A percentile compares a stretch with the other conserved stretches of the same genome.
Evolutionary conservation across 192 early-diverging fungal genomes (phyloP).

Genomic region (Spinellus fusiger): DNA sequence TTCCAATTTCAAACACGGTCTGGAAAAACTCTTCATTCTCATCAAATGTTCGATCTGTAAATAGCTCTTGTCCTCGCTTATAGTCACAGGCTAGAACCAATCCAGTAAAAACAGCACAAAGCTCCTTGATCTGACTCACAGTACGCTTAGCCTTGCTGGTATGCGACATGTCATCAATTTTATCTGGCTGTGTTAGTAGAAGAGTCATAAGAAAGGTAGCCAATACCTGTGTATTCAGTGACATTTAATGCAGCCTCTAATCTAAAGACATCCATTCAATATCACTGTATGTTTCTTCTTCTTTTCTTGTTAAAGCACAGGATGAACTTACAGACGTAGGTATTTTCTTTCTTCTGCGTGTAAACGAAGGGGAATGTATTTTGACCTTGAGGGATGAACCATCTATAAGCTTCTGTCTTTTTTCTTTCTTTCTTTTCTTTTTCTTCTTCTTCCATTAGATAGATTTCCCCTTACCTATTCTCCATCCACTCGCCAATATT

Average conservation of each 20-base stretch:
- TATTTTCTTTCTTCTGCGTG: constrained; percentile 87
- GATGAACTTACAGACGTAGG: constrained; percentile 64
- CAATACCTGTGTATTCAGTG: constrained; percentile 51
- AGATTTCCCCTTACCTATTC: constrained; percentile 39
- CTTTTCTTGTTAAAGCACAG: neutral
- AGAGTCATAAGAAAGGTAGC: neutral
- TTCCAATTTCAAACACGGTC: constrained; percentile 59
- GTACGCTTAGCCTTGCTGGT: constrained; percentile 83
- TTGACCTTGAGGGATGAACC: constrained; percentile 34
- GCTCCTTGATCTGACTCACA: constrained; percentile 90
- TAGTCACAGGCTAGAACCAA: constrained; percentile 81
- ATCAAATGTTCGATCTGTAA: constrained; percentile 56
- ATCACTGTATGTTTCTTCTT: neutral
- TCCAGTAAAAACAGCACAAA: constrained; percentile 92
- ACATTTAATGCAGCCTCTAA: constrained; percentile 93
- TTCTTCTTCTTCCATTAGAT: neutral
- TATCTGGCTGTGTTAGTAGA: neutral
- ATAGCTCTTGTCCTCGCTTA: constrained; percentile 73
- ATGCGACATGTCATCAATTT: constrained; percentile 61
- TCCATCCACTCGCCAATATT: constrained; percentile 74
- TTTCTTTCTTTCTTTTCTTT: neutral
- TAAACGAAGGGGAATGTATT: constrained; percentile 93
- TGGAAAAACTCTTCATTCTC: constrained; percentile 80
- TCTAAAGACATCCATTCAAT: constrained; percentile 10
- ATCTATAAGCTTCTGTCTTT: neutral